These are phyloP conservation scores for Oidiodendron maius DNA, from an alignment of 495 filamentous ascomycete species.

Conservation along the genomic window DNA sequence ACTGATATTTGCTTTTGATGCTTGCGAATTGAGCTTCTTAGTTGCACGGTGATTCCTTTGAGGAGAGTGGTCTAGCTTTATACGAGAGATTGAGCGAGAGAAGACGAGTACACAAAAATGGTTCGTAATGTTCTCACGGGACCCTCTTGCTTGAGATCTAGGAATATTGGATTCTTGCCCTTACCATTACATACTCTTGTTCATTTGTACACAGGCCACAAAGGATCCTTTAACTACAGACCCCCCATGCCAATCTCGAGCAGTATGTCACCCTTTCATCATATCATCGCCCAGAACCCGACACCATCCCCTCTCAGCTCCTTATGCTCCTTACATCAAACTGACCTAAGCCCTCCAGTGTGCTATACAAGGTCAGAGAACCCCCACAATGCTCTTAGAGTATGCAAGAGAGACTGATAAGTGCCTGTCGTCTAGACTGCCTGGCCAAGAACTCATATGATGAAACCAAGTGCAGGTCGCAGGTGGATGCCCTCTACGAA, in stretches of 20 bases:
- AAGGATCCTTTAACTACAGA: constrained; percentile 19
- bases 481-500: constrained; percentile 90
- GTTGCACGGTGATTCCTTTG: not conserved
- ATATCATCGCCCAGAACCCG: constrained; percentile 2
- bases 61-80: no score
- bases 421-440: constrained; percentile 52
- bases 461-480: constrained; percentile 72
- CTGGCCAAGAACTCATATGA: constrained; percentile 79
- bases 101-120: no score
- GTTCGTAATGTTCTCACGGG: no score
- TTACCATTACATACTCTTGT: constrained; percentile 1
- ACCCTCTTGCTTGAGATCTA: no score
- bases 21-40: not conserved
- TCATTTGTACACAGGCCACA: constrained; percentile 6
- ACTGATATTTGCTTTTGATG: not conserved
- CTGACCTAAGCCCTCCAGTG: constrained; percentile 43
- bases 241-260: constrained; percentile 68
- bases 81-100: no score
- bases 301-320: no score
- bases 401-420: not conserved
- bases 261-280: constrained; percentile 50
- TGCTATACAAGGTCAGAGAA: constrained; percentile 73
- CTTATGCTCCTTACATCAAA: not conserved
- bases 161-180: no score
- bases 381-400: not conserved